phyloP scores from a whole-genome alignment of 139 green algal genomes.

The Edaphochlamys debaryana region DNA sequence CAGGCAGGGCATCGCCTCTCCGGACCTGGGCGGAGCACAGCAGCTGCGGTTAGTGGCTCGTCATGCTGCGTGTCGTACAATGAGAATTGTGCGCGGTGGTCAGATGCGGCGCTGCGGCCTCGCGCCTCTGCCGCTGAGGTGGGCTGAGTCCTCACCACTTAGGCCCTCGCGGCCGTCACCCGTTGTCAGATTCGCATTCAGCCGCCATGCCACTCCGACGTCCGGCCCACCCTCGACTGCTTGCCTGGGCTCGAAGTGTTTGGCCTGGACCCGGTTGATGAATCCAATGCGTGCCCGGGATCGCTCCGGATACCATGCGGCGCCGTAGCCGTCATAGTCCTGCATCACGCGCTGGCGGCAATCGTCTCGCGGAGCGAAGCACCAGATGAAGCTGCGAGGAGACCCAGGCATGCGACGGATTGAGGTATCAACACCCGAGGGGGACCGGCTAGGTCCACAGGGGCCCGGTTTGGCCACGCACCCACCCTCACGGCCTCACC shows the following conservation, averaged over 20 bases:
- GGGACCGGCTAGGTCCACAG: not conserved
- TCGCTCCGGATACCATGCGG: not conserved
- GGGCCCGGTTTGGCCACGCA: not conserved
- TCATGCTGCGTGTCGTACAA: too few relatives aligned
- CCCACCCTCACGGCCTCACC: too few relatives aligned
- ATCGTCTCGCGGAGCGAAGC: not conserved
- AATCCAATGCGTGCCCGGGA: not conserved
- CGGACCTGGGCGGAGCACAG: too few relatives aligned
- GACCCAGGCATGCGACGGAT: not conserved
- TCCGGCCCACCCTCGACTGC: not conserved
- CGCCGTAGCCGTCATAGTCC: not conserved
- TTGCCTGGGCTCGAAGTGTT: not conserved
- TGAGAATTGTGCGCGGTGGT: too few relatives aligned
- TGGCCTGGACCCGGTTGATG: not conserved
- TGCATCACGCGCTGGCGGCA: not conserved
- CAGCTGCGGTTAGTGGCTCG: too few relatives aligned
- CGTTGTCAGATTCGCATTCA: not conserved
- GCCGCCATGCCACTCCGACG: not conserved
- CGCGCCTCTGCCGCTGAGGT: not conserved
- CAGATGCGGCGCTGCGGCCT: too few relatives aligned
- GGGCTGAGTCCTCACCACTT: not conserved
- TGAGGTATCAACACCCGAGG: not conserved
- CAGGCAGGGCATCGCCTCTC: too few relatives aligned
- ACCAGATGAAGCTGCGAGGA: slow-evolving; percentile 9
- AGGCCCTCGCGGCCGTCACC: too few relatives aligned